phyloP scores from a whole-genome alignment of 768 basidiomycete genomes.

The Sporobolomyces phaffii region DNA sequence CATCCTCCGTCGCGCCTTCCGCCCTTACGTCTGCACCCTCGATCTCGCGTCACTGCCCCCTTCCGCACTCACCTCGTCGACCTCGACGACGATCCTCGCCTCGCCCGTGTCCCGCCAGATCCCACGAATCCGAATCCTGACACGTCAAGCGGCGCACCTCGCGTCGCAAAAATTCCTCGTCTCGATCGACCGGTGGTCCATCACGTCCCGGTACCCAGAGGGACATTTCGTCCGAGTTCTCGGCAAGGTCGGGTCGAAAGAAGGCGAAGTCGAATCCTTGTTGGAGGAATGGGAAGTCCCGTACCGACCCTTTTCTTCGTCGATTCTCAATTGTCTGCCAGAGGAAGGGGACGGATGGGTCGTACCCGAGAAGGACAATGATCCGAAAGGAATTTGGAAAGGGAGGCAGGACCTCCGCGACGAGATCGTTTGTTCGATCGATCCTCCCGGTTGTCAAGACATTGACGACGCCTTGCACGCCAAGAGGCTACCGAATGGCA shows the following conservation, averaged over 20 bases:
- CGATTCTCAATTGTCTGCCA: slow-evolving; percentile 85
- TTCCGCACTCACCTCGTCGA: slow-evolving; percentile 66
- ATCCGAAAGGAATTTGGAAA: slow-evolving; percentile 58
- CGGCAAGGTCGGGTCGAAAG: slow-evolving; percentile 85
- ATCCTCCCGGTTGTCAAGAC: slow-evolving; percentile 95
- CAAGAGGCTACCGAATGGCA: slow-evolving; percentile 74
- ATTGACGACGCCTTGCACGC: slow-evolving; percentile 98
- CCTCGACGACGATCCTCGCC: slow-evolving; percentile 72
- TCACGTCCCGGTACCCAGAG: slow-evolving; percentile 82
- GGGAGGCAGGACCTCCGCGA: slow-evolving; percentile 81
- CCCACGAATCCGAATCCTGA: slow-evolving; percentile 87
- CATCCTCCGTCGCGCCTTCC: slow-evolving; percentile 89
- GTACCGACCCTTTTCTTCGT: slow-evolving; percentile 92
- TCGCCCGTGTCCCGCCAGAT: slow-evolving; percentile 84
- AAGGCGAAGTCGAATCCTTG: slow-evolving; percentile 90
- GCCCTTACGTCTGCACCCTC: slow-evolving; percentile 91
- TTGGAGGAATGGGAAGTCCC: slow-evolving; percentile 92
- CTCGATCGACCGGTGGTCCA: slow-evolving; percentile 86
- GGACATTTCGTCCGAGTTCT: slow-evolving; percentile 93
- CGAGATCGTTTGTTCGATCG: slow-evolving; percentile 87
- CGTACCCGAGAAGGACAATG: slow-evolving; percentile 66
- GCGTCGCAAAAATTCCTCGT: slow-evolving; percentile 92
- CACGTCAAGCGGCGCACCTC: slow-evolving; percentile 83
- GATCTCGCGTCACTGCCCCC: slow-evolving; percentile 81
- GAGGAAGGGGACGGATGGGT: slow-evolving; percentile 84